These are phyloP conservation scores for Hypoxylon sp. DNA, from an alignment of 2,329 filamentous ascomycete species.

Conservation along the genomic window DNA sequence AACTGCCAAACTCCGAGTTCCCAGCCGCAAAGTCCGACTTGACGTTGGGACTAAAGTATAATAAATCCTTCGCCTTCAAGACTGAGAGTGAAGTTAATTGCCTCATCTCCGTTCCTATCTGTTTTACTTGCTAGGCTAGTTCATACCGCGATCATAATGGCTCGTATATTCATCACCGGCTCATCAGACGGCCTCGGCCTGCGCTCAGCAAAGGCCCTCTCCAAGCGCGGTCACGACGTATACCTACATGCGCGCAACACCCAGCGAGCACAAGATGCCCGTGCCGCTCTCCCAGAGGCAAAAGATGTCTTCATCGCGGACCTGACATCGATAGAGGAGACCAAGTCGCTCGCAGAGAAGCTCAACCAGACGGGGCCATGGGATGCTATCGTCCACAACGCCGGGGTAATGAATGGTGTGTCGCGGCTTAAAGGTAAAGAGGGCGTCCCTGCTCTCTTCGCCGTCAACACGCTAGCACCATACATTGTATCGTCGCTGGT, in stretches of 20 bases:
- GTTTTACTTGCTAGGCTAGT: neutral
- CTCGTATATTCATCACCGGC: slow-evolving; percentile 64
- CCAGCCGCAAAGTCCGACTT: slow-evolving; percentile 25
- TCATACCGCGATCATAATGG: slow-evolving; percentile 24
- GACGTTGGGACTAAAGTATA: neutral
- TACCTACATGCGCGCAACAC: slow-evolving; percentile 70
- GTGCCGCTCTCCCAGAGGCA: slow-evolving; percentile 63
- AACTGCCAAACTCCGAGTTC: slow-evolving; percentile 12
- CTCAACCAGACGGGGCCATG: slow-evolving; percentile 62
- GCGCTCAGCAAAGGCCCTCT: slow-evolving; percentile 64
- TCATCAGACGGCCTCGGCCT: slow-evolving; percentile 71
- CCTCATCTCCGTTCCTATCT: neutral
- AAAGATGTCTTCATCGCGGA: slow-evolving; percentile 67
- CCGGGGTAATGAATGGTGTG: slow-evolving; percentile 63
- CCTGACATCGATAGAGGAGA: slow-evolving; percentile 65
- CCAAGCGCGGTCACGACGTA: slow-evolving; percentile 67
- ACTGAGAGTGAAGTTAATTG: neutral
- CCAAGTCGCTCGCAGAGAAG: slow-evolving; percentile 65
- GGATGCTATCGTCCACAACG: slow-evolving; percentile 72
- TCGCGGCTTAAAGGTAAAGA: slow-evolving; percentile 52
- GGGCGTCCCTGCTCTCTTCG: slow-evolving; percentile 64
- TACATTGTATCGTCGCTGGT: slow-evolving; percentile 69
- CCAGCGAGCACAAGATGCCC: slow-evolving; percentile 66
- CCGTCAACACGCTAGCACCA: slow-evolving; percentile 71
- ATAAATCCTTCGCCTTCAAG: neutral